These are phyloP conservation scores for Lablab purpureus DNA, from an alignment of 306 rosid species.

Conservation along the genomic window DNA sequence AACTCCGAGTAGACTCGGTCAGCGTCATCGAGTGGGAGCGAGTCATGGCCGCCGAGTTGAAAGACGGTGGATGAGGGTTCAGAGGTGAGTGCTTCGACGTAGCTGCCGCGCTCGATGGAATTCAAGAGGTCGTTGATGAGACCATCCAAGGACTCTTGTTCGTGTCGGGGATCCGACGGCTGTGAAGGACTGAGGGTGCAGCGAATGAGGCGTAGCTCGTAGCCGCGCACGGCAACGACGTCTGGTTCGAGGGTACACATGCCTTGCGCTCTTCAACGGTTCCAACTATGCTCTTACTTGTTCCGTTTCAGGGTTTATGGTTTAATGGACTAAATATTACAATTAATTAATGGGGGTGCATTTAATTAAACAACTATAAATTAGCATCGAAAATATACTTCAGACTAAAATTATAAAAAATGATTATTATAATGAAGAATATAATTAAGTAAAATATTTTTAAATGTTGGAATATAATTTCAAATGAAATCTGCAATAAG, in stretches of 20 bases:
- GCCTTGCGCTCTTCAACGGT: background rate
- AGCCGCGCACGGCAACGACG: slow-evolving; percentile 48
- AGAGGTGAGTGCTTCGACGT: slow-evolving; percentile 64
- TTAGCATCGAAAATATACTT: no score
- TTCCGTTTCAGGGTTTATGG: slow-evolving; percentile 50
- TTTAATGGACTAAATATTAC: slow-evolving; percentile 10
- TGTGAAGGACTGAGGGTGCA: slow-evolving; percentile 58
- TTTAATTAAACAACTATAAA: no score
- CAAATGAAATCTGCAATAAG: no score
- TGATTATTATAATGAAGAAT: no score
- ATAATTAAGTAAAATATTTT: no score
- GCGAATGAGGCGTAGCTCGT: slow-evolving; percentile 86
- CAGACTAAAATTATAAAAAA: no score
- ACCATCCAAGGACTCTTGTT: slow-evolving; percentile 18
- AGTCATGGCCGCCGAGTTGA: slow-evolving; percentile 45
- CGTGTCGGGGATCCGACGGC: slow-evolving; percentile 33
- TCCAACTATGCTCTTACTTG: background rate
- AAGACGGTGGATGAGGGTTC: slow-evolving; percentile 54
- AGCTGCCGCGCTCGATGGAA: slow-evolving; percentile 70
- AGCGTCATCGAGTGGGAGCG: slow-evolving; percentile 55
- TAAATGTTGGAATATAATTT: no score
- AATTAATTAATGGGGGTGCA: no score
- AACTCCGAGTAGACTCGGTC: slow-evolving; percentile 65
- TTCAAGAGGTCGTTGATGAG: slow-evolving; percentile 56
- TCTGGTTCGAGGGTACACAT: slow-evolving; percentile 42